Evolutionary conservation across 176 grass and related monocot species (phyloP), one percentile per base, ranked within the genome.

Genomic region (Echinochloa phyllopogon): DNA sequence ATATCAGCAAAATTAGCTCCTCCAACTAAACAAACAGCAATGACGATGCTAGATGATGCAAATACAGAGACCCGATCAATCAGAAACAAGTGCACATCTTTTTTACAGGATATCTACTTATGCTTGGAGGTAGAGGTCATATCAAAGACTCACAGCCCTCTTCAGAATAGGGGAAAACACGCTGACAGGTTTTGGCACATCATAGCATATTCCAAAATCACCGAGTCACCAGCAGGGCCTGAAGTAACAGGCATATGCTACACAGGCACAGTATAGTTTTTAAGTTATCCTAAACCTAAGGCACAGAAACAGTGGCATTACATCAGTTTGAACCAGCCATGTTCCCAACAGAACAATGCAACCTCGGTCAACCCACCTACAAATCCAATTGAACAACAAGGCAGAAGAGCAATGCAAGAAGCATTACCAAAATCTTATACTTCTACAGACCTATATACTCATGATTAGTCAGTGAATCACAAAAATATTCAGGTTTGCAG

Each of bases 1-100:
- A 3, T 3, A 51, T 6, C 6, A 1, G 14, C 0, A 3, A 61
- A 42, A 45, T 84, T 41, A 72, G 56, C 24, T 24, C n/a, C 65
- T 56, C 57, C 17, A 33, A 63, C 13, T 8, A 17, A 38, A 29
- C 11, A 8, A 88, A 24, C 41, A 88, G 27, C 77, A 72, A 56
- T 20, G 20, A 10, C 13, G 8, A 72, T 56, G 37, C 13, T 44
- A 83, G 2, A 51, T 61, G 63, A 69, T 2, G 1, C 36, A 18
- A 72, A 41, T 38, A 42, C 1, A 58, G 18, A 50, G 37, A 17
- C 0, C 16, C 24, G 10, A 33, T n/a, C 10, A 58, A n/a, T 15
- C 15, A 23, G 36, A 39, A 68, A 4, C 1, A 1, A 25, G 24
- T 37, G 9, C 24, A 47, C 0, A 47, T 14, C 29, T 15, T 24